Evolutionary conservation across 225 moss, liverwort and hornwort species (phyloP), one percentile per base, ranked within the genome.

Genomic region (Takakia lepidozioides): DNA sequence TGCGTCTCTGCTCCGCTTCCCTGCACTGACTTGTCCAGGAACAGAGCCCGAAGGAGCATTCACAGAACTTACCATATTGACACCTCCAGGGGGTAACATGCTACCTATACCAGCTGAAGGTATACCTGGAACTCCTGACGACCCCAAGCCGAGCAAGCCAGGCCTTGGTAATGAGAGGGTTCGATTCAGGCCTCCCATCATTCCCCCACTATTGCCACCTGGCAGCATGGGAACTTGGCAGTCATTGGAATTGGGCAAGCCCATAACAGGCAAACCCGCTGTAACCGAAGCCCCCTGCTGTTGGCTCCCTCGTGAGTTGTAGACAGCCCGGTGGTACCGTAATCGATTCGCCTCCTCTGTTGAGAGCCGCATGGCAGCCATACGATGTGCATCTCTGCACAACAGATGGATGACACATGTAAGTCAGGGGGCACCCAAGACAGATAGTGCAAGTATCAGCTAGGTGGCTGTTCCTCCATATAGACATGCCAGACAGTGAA

Each of bases 321-420:
- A 75, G 2, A 51, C 61, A 37, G 65, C 38, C 44, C 57, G 67
- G 37, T 78, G 76, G 61, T 82, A 76, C 48, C 74, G 84, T 51
- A 72, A 62, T 20, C 82, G 87, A 32, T 64, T 83, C 18, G 76
- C 69, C 11, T 92, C 92, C 48, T 85, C 92, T 4, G 72, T 74
- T 49, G 85, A 77, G 13, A 82, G 72, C 40, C 80, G 62, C 53
- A 70, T 43, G 8, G 64, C 67, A 28, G 83, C 78, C 42, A 87
- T 61, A 21, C 80, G 80, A 67, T 83, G 87, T 15, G 81, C 87
- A 70, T 92, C 87, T 59, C 85, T 92, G 82, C 70, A 41, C 2
- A 56, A 45, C 5, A 5, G 11, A 32, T 11, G 11, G 32, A 56
- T 1, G 48, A 58, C 15, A 46, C 32, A 32, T 11, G 8, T 32